phyloP scores from a whole-genome alignment of 768 basidiomycete genomes.

The Kwoniella dendrophila region DNA sequence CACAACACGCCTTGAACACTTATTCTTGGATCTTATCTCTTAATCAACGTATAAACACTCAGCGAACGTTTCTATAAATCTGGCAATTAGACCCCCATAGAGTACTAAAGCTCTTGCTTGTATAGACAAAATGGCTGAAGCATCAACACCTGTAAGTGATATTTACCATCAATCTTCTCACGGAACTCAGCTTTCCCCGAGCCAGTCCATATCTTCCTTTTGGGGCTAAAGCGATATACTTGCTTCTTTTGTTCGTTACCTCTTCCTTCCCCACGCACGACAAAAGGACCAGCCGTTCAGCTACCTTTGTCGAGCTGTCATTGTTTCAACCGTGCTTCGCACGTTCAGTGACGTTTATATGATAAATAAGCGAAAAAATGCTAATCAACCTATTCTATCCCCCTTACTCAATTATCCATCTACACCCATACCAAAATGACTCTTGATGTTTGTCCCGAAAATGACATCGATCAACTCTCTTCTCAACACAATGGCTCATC shows the following conservation, averaged over 20 bases:
- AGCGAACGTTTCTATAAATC: too few relatives aligned
- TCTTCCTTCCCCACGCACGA: too few relatives aligned
- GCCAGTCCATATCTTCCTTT: neutral
- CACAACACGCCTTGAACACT: too few relatives aligned
- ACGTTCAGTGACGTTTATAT: neutral
- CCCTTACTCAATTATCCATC: neutral
- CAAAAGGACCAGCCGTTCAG: too few relatives aligned
- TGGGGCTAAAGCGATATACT: neutral
- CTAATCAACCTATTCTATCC: neutral
- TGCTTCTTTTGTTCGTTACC: too few relatives aligned
- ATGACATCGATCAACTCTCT: conserved; percentile 10
- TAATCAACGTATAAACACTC: too few relatives aligned
- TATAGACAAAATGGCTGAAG: conserved; percentile 20
- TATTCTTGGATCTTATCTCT: too few relatives aligned
- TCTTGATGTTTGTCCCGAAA: conserved; percentile 11
- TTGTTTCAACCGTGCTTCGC: too few relatives aligned
- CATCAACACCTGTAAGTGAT: conserved; percentile 24
- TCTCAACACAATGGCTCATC: conserved; percentile 9
- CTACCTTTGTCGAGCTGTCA: too few relatives aligned
- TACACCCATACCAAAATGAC: conserved; percentile 10
- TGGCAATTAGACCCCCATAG: too few relatives aligned
- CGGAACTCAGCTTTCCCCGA: too few relatives aligned
- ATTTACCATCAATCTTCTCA: neutral
- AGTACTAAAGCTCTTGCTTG: too few relatives aligned
- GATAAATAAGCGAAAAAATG: neutral